phyloP scores from a whole-genome alignment of 805 yeast species.

The Sugiyamaella qingdaonensis region DNA sequence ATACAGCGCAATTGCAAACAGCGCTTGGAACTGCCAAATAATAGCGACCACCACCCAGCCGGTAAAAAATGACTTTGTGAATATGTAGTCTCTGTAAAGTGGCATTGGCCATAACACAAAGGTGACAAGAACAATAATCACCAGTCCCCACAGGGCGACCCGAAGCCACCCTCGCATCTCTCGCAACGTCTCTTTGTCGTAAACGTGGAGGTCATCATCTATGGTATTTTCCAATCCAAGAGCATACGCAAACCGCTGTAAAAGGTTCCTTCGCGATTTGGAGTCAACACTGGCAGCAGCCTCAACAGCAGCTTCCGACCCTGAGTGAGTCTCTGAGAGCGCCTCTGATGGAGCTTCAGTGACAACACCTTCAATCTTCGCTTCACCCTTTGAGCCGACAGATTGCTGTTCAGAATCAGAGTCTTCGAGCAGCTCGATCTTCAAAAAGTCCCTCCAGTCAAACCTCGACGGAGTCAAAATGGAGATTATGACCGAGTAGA shows the following conservation, averaged over 20 bases:
- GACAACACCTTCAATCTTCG: slow-evolving; percentile 37
- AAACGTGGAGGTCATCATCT: slow-evolving; percentile 12
- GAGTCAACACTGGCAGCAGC: not conserved
- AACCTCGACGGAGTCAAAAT: slow-evolving; percentile 40
- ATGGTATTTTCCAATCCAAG: not conserved
- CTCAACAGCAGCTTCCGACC: not conserved
- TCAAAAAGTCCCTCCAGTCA: slow-evolving; percentile 28
- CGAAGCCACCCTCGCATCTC: slow-evolving; percentile 13
- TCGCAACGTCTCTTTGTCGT: slow-evolving; percentile 10
- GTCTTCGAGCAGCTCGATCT: slow-evolving; percentile 4
- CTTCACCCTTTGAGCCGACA: not conserved
- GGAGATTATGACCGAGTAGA: slow-evolving; percentile 26
- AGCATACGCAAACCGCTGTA: not conserved
- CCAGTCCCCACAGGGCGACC: slow-evolving; percentile 8
- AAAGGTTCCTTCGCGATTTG: not conserved
- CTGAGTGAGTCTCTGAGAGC: not conserved
- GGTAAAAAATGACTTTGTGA: slow-evolving; percentile 64
- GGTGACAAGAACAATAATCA: slow-evolving; percentile 44
- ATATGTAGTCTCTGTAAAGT: slow-evolving; percentile 65
- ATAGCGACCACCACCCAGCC: slow-evolving; percentile 77
- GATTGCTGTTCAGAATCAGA: not conserved
- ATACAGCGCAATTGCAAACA: slow-evolving; percentile 54
- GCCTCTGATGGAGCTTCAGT: not conserved
- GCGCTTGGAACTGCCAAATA: slow-evolving; percentile 54
- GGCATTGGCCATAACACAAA: slow-evolving; percentile 81